Evolutionary conservation across 306 rosid genomes (phyloP).

Genomic region (Crataegus laevigata): DNA sequence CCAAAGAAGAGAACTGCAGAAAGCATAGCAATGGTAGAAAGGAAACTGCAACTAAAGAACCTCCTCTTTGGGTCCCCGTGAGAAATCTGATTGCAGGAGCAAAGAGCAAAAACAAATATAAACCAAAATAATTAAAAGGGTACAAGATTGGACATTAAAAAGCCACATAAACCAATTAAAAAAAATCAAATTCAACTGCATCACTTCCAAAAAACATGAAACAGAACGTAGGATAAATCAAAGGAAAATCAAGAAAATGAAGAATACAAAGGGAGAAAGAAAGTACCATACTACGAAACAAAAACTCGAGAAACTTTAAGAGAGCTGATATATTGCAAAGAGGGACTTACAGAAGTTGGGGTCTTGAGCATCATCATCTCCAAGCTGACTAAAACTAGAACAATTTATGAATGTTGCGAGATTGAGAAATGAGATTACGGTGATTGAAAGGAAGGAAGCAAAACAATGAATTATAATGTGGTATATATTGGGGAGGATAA

Average conservation of each 20-base stretch:
- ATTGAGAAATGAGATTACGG: not conserved
- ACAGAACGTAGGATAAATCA: no score
- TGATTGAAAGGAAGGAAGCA: not conserved
- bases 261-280: no score
- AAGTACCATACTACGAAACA: no score
- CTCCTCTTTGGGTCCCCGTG: not conserved
- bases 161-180: not conserved
- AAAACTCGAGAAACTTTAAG: not conserved
- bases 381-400: not conserved
- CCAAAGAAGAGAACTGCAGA: constrained; percentile 25
- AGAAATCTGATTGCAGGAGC: constrained; percentile 1
- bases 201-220: not conserved
- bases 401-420: not conserved
- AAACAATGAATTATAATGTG: not conserved
- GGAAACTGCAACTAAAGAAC: constrained; percentile 5
- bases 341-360: constrained; percentile 13
- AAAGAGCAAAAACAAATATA: not conserved
- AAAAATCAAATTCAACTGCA: not conserved
- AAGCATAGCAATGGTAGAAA: constrained; percentile 10
- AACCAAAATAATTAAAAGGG: not conserved
- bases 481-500: not conserved
- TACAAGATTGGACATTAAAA: not conserved
- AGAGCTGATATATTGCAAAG: not conserved
- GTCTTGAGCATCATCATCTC: constrained; percentile 8
- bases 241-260: no score